A percentile compares a stretch with the other conserved stretches of the same genome.
phyloP scores from a whole-genome alignment of 805 yeast genomes.

The Yamadazyma nakazawae region DNA sequence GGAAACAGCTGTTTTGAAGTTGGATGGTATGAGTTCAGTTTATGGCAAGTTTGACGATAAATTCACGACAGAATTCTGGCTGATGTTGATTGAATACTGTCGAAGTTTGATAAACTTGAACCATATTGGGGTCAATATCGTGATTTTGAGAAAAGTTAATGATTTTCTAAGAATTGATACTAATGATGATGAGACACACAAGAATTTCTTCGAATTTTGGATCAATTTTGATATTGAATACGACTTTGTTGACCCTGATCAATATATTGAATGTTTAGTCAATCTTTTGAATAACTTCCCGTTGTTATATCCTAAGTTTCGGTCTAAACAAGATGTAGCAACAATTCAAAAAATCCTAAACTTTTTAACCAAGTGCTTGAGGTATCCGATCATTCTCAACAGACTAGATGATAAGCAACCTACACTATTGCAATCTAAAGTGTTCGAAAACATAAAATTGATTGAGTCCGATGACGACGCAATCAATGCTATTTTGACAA shows the following conservation, averaged over 20 bases:
- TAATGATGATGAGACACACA: slow-evolving; percentile 16
- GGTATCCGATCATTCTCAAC: slow-evolving; percentile 70
- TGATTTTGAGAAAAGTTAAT: slow-evolving; percentile 53
- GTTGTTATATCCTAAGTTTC: slow-evolving; percentile 36
- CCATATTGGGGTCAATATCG: slow-evolving; percentile 49
- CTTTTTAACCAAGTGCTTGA: slow-evolving; percentile 61
- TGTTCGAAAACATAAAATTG: slow-evolving; percentile 47
- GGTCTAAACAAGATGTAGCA: slow-evolving; percentile 25
- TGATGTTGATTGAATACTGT: slow-evolving; percentile 49
- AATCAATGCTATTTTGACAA: slow-evolving; percentile 45
- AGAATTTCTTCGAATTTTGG: slow-evolving; percentile 52
- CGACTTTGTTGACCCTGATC: slow-evolving; percentile 37
- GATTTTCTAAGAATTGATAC: slow-evolving; percentile 38
- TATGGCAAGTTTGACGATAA: slow-evolving; percentile 44
- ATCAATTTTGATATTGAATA: slow-evolving; percentile 35
- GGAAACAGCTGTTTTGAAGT: slow-evolving; percentile 59
- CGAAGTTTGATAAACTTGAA: slow-evolving; percentile 34
- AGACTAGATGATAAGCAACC: slow-evolving; percentile 48
- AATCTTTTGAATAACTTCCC: slow-evolving; percentile 54
- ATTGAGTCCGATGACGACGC: slow-evolving; percentile 24
- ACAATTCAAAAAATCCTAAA: slow-evolving; percentile 50
- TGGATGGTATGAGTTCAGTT: slow-evolving; percentile 65
- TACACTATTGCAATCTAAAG: slow-evolving; percentile 61
- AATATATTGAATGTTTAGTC: slow-evolving; percentile 60
- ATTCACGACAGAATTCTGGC: slow-evolving; percentile 47